phyloP scores from a whole-genome alignment of 2,329 filamentous ascomycete species.

The Fusarium pseudocircinatum region DNA sequence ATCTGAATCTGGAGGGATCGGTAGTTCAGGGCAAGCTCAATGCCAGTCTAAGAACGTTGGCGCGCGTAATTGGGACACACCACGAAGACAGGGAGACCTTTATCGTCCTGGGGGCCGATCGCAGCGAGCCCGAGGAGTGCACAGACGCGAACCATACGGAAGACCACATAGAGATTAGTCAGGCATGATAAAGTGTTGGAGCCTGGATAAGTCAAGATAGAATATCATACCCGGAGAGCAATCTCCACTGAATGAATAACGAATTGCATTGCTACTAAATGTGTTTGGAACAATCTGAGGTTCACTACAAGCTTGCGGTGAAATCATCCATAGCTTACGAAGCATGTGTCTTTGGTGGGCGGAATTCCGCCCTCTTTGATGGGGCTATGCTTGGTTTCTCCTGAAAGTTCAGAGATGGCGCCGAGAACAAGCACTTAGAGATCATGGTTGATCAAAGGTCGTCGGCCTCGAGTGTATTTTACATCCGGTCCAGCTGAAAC shows the following conservation, averaged over 20 bases:
- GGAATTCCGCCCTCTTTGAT: conserved; percentile 36
- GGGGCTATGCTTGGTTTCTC: not conserved
- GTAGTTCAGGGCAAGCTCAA: not conserved
- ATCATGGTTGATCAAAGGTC: not conserved
- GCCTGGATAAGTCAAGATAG: conserved; percentile 33
- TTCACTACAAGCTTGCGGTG: not conserved
- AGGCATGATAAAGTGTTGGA: not conserved
- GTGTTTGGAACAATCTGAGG: not conserved
- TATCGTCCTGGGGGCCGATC: conserved; percentile 36
- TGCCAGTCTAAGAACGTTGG: not conserved
- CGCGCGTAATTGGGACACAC: not conserved
- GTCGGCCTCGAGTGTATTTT: not conserved
- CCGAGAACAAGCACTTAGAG: not conserved
- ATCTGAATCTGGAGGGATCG: not conserved
- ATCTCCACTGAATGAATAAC: conserved; percentile 14
- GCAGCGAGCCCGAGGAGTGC: not conserved
- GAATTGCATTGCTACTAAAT: not conserved
- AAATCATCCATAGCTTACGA: not conserved
- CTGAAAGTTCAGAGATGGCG: not conserved
- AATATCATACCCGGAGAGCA: conserved; percentile 38
- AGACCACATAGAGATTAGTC: conserved; percentile 2
- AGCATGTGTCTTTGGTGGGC: conserved; percentile 14
- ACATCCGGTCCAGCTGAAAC: not conserved
- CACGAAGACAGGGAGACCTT: conserved; percentile 38
- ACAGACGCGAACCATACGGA: conserved; percentile 31